These are phyloP conservation scores for Exobasidium rhododendri DNA, from an alignment of 1,284 basidiomycete species.

Conservation along the genomic window DNA sequence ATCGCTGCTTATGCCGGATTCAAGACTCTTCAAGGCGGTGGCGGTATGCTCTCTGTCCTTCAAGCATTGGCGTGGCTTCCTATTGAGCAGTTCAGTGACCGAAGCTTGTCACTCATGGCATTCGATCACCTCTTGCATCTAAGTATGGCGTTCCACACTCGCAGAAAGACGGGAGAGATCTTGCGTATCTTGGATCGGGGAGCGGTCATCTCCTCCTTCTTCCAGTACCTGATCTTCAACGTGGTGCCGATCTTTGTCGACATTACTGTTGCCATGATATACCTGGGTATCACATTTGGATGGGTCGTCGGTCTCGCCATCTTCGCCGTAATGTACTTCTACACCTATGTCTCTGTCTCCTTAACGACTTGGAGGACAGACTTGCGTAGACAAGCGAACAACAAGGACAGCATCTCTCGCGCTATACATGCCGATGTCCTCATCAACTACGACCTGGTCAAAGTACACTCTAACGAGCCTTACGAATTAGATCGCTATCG, in stretches of 20 bases:
- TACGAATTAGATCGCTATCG: slow-evolving; percentile 73
- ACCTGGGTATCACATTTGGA: slow-evolving; percentile 64
- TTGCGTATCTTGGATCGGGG: slow-evolving; percentile 68
- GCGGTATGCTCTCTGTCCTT: slow-evolving; percentile 48
- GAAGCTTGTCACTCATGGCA: slow-evolving; percentile 52
- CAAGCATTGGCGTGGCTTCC: slow-evolving; percentile 63
- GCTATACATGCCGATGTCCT: slow-evolving; percentile 48
- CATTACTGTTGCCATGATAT: slow-evolving; percentile 60
- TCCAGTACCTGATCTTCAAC: slow-evolving; percentile 66
- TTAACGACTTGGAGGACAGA: slow-evolving; percentile 71
- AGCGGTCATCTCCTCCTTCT: slow-evolving; percentile 59
- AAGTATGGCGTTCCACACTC: slow-evolving; percentile 78
- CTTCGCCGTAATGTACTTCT: slow-evolving; percentile 71
- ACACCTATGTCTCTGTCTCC: slow-evolving; percentile 67
- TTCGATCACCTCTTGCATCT: slow-evolving; percentile 58
- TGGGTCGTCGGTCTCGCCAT: slow-evolving; percentile 73
- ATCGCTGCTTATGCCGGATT: slow-evolving; percentile 53
- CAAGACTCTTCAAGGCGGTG: slow-evolving; percentile 57
- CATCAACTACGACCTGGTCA: slow-evolving; percentile 57
- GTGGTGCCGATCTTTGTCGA: slow-evolving; percentile 77
- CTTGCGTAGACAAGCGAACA: slow-evolving; percentile 58
- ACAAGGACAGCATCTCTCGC: slow-evolving; percentile 42
- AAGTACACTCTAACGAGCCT: slow-evolving; percentile 77
- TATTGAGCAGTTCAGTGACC: slow-evolving; percentile 74
- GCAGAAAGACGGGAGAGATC: slow-evolving; percentile 67